Percentiles rank a stretch among this genome's conserved stretches.
Evolutionary conservation across 2,329 filamentous ascomycete genomes (phyloP).

Genomic region (Fusarium sp.): DNA sequence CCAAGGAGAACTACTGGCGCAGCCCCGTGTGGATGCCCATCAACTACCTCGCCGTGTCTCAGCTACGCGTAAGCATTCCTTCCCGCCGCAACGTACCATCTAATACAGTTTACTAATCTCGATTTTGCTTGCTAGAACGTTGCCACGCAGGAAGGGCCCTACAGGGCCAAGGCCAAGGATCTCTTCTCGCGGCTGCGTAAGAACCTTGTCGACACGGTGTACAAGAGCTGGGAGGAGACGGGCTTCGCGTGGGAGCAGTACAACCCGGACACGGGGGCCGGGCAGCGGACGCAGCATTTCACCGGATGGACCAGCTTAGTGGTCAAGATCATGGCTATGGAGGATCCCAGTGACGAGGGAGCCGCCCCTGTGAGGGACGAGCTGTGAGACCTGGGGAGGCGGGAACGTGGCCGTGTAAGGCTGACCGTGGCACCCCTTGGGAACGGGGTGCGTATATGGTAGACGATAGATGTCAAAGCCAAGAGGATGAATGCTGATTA

Average conservation of each 20-base stretch:
- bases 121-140: slow-evolving; percentile 59
- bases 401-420: slow-evolving; percentile 3
- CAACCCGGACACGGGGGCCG: slow-evolving; percentile 89
- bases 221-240: slow-evolving; percentile 86
- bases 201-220: slow-evolving; percentile 91
- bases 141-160: slow-evolving; percentile 74
- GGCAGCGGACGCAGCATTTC: slow-evolving; percentile 98
- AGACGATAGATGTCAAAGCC: slow-evolving; percentile 6
- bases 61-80: slow-evolving; percentile 74
- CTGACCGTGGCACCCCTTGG: slow-evolving; percentile 1
- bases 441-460: slow-evolving; percentile 6
- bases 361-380: slow-evolving; percentile 57
- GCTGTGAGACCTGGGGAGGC: slow-evolving; percentile 50
- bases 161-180: slow-evolving; percentile 74
- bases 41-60: slow-evolving; percentile 87
- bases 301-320: slow-evolving; percentile 99
- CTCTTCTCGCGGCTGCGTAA: slow-evolving; percentile 82
- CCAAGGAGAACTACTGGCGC: slow-evolving; percentile 96
- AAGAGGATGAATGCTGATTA: slow-evolving; percentile 7
- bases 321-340: slow-evolving; percentile 97
- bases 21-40: slow-evolving; percentile 96
- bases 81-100: neutral
- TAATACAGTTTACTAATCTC: slow-evolving; percentile 14
- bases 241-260: slow-evolving; percentile 99
- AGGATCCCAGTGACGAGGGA: slow-evolving; percentile 64